Conservation (phyloP, 768 basidiomycete genomes). For the Suillus occidentalis region DNA sequence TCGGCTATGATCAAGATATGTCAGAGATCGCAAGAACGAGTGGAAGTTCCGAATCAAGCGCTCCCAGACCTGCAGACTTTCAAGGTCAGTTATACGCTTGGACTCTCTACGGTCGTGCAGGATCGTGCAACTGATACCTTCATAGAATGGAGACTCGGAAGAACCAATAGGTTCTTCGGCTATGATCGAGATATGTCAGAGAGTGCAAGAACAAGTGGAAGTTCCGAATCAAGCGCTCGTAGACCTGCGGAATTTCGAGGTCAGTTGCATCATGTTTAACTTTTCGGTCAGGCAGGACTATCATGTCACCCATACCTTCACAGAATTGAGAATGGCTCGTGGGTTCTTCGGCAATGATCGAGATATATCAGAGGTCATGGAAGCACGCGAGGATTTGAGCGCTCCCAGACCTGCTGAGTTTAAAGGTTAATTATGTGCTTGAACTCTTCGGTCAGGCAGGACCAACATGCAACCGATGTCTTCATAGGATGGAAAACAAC, state of each 20-base stretch:
- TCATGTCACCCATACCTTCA: no score
- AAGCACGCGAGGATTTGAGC: neutral
- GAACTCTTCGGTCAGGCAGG: neutral
- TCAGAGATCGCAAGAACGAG: no score
- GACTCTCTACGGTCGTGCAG: neutral
- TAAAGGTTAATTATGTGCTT: neutral
- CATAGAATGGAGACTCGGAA: conserved; percentile 1
- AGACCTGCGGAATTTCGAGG: no score
- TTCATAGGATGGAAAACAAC: conserved; percentile 6
- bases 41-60: no score
- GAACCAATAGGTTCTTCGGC: conserved; percentile 17
- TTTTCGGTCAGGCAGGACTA: no score
- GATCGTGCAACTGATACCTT: neutral
- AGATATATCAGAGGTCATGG: neutral
- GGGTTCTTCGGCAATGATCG: no score
- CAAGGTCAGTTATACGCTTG: neutral
- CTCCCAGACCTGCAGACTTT: neutral
- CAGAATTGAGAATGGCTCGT: no score
- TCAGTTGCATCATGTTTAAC: no score
- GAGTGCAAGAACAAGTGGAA: no score
- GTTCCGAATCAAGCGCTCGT: no score
- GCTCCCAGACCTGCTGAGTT: neutral
- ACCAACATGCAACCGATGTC: neutral
- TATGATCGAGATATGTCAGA: no score
- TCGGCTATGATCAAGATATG: neutral